Evolutionary conservation across 768 basidiomycete genomes (phyloP).

Genomic region (Amanita molliuscula): DNA sequence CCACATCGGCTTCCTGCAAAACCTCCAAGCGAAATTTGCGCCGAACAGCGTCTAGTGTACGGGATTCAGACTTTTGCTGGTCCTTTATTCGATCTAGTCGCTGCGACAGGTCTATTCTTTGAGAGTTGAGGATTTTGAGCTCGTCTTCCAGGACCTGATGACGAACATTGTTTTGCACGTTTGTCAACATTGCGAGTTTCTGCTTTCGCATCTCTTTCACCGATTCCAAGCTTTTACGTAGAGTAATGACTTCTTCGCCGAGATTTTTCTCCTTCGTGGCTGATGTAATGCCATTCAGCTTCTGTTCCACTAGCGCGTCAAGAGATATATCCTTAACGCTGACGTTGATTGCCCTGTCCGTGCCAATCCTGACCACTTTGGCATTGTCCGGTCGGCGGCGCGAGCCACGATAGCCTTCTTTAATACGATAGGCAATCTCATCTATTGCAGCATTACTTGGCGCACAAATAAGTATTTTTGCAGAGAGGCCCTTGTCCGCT

Average conservation of each 20-base stretch:
- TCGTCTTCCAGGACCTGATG: conserved; percentile 56
- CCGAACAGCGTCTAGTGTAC: conserved; percentile 75
- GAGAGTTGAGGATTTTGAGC: conserved; percentile 50
- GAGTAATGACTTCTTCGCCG: conserved; percentile 41
- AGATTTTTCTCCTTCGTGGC: conserved; percentile 33
- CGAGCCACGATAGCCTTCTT: conserved; percentile 59
- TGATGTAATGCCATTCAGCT: conserved; percentile 36
- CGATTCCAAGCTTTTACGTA: conserved; percentile 61
- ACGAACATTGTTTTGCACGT: conserved; percentile 47
- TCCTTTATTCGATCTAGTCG: conserved; percentile 74
- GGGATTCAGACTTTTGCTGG: conserved; percentile 67
- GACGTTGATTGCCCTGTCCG: conserved; percentile 61
- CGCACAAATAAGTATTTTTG: conserved; percentile 82
- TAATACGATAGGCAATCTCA: conserved; percentile 84
- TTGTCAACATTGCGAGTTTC: conserved; percentile 50
- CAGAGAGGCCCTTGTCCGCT: conserved; percentile 29
- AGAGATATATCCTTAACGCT: conserved; percentile 81
- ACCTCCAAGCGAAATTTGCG: conserved; percentile 66
- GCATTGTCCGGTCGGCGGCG: conserved; percentile 43
- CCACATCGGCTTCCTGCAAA: conserved; percentile 83
- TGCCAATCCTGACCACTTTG: conserved; percentile 87
- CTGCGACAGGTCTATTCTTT: conserved; percentile 52
- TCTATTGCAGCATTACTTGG: conserved; percentile 99
- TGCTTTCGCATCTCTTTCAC: conserved; percentile 49
- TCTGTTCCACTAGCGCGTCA: conserved; percentile 78